These are phyloP conservation scores for Penicillium rolfsii DNA, from an alignment of 2,329 filamentous ascomycete genomes.

Conservation along the genomic window DNA sequence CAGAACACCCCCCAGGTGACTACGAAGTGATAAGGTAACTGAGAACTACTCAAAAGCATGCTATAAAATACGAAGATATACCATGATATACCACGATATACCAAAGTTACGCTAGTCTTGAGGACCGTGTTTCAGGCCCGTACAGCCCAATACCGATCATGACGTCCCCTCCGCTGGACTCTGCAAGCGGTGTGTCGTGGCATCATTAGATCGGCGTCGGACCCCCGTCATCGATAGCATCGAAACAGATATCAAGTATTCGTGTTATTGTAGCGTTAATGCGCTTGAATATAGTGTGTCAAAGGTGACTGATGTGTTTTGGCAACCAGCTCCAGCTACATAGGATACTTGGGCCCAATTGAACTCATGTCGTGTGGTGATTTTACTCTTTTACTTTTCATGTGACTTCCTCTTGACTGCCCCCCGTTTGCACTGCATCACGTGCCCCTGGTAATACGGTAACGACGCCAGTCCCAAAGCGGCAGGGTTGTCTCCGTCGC, in stretches of 20 bases:
- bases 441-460: constrained; percentile 29
- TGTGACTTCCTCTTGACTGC: not conserved
- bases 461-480: constrained; percentile 27
- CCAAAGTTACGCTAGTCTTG: constrained; percentile 15
- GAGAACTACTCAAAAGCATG: not conserved
- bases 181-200: constrained; percentile 31
- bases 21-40: not conserved
- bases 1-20: not conserved
- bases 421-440: constrained; percentile 18
- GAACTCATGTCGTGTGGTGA: not conserved
- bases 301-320: not conserved
- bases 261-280: not conserved
- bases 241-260: not conserved
- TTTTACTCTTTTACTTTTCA: not conserved
- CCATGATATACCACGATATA: not conserved
- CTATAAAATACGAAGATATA: not conserved
- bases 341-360: not conserved
- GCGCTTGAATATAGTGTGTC: not conserved
- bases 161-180: constrained; percentile 18
- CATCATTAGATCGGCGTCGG: constrained; percentile 22
- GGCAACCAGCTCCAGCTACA: not conserved
- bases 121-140: constrained; percentile 19
- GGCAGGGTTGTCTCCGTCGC: constrained; percentile 26
- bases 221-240: constrained; percentile 12
- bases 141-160: constrained; percentile 23